Percentiles rank a stretch among this genome's conserved stretches.
phyloP scores from a whole-genome alignment of 176 grass and related monocot genomes.

The Chrysopogon serrulatus region DNA sequence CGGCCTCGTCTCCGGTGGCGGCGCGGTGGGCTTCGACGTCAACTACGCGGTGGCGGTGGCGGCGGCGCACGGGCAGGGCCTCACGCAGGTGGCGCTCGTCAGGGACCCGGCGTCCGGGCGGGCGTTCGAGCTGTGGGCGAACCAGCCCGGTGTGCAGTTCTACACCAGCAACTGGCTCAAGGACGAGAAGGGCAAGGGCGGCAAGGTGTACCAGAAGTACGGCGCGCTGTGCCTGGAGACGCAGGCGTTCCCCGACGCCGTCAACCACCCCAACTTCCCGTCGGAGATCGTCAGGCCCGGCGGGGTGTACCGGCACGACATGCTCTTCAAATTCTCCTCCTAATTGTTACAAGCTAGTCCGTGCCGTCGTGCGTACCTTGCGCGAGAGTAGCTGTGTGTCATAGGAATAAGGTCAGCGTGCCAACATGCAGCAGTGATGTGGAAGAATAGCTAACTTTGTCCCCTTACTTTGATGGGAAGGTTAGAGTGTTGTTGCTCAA shows the following conservation, averaged over 20 bases:
- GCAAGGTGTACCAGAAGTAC: slow-evolving; percentile 43
- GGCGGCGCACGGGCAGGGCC: not conserved
- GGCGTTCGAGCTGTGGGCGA: slow-evolving; percentile 53
- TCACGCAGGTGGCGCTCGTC: slow-evolving; percentile 46
- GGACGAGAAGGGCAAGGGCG: slow-evolving; percentile 48
- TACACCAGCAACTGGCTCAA: slow-evolving; percentile 62
- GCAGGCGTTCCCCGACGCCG: slow-evolving; percentile 81
- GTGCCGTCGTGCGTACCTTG: too few relatives aligned
- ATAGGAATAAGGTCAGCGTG: too few relatives aligned
- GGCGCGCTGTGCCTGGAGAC: slow-evolving; percentile 82
- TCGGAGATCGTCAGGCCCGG: slow-evolving; percentile 58
- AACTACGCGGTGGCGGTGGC: slow-evolving; percentile 83
- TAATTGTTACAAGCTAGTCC: too few relatives aligned
- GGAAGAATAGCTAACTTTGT: too few relatives aligned
- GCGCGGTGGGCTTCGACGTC: slow-evolving; percentile 42
- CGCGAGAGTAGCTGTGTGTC: too few relatives aligned
- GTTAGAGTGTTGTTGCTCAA: too few relatives aligned
- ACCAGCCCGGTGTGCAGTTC: slow-evolving; percentile 87
- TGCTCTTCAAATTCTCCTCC: slow-evolving; percentile 74
- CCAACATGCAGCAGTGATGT: too few relatives aligned
- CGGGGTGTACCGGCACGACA: slow-evolving; percentile 54
- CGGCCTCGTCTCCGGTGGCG: slow-evolving; percentile 27
- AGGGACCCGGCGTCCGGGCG: slow-evolving; percentile 48
- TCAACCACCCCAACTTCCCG: slow-evolving; percentile 81
- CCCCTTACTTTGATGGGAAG: too few relatives aligned